phyloP scores from a whole-genome alignment of 2,329 filamentous ascomycete species.

The Dactylonectria macrodidyma region DNA sequence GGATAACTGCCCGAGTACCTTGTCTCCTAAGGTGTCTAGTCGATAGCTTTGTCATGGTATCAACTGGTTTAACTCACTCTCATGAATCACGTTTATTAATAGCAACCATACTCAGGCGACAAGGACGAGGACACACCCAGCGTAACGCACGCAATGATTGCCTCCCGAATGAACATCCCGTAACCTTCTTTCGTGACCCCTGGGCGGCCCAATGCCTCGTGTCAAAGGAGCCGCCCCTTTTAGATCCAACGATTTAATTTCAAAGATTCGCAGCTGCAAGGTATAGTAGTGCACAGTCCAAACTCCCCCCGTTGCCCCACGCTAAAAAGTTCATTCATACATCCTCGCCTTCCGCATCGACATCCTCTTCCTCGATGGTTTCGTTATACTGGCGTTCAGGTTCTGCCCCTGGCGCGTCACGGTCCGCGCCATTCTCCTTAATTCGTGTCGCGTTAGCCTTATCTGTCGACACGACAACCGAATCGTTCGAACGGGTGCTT shows the following conservation, averaged over 20 bases:
- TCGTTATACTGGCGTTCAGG: slow-evolving; percentile 29
- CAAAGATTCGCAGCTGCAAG: slow-evolving; percentile 18
- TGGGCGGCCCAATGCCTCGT: not conserved
- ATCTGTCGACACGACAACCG: slow-evolving; percentile 50
- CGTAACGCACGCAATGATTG: not conserved
- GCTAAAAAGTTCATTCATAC: slow-evolving; percentile 42
- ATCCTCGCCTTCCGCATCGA: slow-evolving; percentile 55
- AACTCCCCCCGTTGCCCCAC: slow-evolving; percentile 25
- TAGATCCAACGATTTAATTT: slow-evolving; percentile 8
- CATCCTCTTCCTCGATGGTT: slow-evolving; percentile 43
- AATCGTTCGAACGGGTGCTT: slow-evolving; percentile 50
- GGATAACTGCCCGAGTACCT: no score
- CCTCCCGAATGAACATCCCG: not conserved
- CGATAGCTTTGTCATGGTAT: not conserved
- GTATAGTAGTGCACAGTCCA: slow-evolving; percentile 27
- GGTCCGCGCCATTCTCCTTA: slow-evolving; percentile 34
- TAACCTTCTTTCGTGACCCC: not conserved
- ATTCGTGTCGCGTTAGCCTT: slow-evolving; percentile 38
- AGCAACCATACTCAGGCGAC: not conserved
- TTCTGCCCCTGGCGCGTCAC: slow-evolving; percentile 34
- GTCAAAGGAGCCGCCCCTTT: not conserved
- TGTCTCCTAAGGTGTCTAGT: no score
- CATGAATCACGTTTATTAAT: not conserved
- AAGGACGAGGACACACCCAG: not conserved
- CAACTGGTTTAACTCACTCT: not conserved